Base-by-base conservation (phyloP, 257 asterid genomes). In the Nicotiana otophora region DNA sequence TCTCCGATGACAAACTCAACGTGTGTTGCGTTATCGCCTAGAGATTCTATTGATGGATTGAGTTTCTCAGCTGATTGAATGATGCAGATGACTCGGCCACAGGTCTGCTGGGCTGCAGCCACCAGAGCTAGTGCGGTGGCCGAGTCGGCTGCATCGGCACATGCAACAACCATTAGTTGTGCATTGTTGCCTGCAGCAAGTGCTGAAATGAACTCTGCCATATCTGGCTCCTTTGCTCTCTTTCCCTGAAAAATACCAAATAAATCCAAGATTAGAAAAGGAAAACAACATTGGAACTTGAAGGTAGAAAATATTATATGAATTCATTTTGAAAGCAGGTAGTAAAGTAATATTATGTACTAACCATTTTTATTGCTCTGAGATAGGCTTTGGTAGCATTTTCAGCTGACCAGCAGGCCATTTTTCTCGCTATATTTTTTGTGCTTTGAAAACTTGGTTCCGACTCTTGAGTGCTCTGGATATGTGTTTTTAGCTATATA, bases 361-460 rank as follows among this genome's bases (percentile, higher is more conserved):
- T 92, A 81, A 89, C 97, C 93, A 93, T 89, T 88, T 84, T 91
- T 88, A 93, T 84, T 78, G 93, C 87, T 84, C 84, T 88, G 63
- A 93, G 90, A 78, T 89, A 93, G 15, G 97, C 97, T 11, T 86
- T 90, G 82, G 93, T 90, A 81, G 96, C 97, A 81, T 93, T 90
- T 87, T 93, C 97, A 82, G 96, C 92, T 81, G 97, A 93, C 97
- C 97, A 93, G 91, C 86, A 70, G 66, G 91, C 92, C 97, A 91
- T 93, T 61, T 86, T 76, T 54, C 33, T 83, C 42, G 0, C 69
- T 26, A 61, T 17, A 12, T n/a, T 66, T 23, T 23, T 78, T 67
- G 23, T 46, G 11, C 51, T 60, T 80, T 14, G 17, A 26, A 51
- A 28, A 15, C 17, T 75, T 75, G 80, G 5, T 75, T 48, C 63